Evolutionary conservation across 164 flowering plant genomes (phyloP).

Genomic region (Macadamia tetraphylla): DNA sequence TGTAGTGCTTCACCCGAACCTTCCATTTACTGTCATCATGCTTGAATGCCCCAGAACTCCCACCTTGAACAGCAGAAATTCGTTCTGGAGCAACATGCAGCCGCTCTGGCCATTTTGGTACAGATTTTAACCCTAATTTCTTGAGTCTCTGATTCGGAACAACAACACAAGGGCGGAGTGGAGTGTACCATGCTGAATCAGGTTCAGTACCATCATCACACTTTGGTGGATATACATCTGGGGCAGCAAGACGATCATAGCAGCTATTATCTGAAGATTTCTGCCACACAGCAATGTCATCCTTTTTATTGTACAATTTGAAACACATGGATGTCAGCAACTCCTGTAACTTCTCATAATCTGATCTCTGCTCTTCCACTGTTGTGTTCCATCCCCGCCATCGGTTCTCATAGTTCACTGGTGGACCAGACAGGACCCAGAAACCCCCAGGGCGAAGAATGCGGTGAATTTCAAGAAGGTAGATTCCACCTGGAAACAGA

Average conservation of each 20-base stretch:
- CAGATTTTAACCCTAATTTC: conserved; percentile 37
- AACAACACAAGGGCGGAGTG: conserved; percentile 80
- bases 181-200: conserved; percentile 89
- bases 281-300: conserved; percentile 97
- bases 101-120: conserved; percentile 85
- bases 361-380: conserved; percentile 73
- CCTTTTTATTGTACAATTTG: conserved; percentile 71
- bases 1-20: conserved; percentile 75
- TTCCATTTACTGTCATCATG: conserved; percentile 91
- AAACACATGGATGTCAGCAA: conserved; percentile 86
- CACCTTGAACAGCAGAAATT: conserved; percentile 55
- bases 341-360: conserved; percentile 73
- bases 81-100: conserved; percentile 73
- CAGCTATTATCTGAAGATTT: conserved; percentile 59
- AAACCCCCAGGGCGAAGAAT: conserved; percentile 98
- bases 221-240: conserved; percentile 68
- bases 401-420: conserved; percentile 81
- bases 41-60: conserved; percentile 67
- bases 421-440: conserved; percentile 98
- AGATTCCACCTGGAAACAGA: conserved; percentile 73
- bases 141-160: conserved; percentile 48
- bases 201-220: conserved; percentile 86
- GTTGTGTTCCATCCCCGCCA: conserved; percentile 99
- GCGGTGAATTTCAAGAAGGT: conserved; percentile 86
- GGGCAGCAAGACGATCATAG: conserved; percentile 44